Conservation (phyloP, 176 grass and related monocot species). For the Typha latifolia region DNA sequence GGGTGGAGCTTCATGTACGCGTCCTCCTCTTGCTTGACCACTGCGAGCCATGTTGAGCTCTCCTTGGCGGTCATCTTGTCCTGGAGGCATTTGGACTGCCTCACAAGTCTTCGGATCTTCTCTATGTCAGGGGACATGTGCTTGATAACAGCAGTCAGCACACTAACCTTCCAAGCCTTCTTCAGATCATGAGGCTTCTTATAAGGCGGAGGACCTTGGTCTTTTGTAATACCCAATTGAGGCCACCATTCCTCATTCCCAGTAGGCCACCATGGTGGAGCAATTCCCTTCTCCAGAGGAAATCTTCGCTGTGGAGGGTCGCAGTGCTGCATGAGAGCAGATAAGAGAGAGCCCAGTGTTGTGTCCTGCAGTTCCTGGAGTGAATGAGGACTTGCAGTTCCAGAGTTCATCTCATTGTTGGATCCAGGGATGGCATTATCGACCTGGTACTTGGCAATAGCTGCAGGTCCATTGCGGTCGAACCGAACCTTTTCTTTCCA, state of each 20-base stretch:
- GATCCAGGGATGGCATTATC: conserved; percentile 60
- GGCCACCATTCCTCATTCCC: conserved; percentile 76
- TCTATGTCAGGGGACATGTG: conserved; percentile 97
- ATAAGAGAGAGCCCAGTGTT: conserved; percentile 80
- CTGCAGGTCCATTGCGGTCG: conserved; percentile 84
- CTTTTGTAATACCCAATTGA: conserved; percentile 58
- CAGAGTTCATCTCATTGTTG: conserved; percentile 36
- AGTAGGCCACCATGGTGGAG: conserved; percentile 89
- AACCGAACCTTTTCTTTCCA: conserved; percentile 99
- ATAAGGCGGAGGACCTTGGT: conserved; percentile 76
- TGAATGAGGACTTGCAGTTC: conserved; percentile 45
- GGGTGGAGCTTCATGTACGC: conserved; percentile 63
- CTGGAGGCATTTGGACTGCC: conserved; percentile 94
- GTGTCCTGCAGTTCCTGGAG: conserved; percentile 96
- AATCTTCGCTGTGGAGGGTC: conserved; percentile 86
- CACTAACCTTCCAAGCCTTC: conserved; percentile 96
- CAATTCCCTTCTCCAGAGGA: conserved; percentile 83
- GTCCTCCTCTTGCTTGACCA: conserved; percentile 95
- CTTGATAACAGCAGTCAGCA: conserved; percentile 96
- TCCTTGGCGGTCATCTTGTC: conserved; percentile 99
- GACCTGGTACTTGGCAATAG: conserved; percentile 77
- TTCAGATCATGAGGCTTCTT: conserved; percentile 99
- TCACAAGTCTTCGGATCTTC: conserved; percentile 79
- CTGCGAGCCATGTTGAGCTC: conserved; percentile 82
- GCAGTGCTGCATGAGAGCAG: conserved; percentile 98